Evolutionary conservation across 208 protist species (phyloP).

Genomic region (Tritrichomonas foetus): DNA sequence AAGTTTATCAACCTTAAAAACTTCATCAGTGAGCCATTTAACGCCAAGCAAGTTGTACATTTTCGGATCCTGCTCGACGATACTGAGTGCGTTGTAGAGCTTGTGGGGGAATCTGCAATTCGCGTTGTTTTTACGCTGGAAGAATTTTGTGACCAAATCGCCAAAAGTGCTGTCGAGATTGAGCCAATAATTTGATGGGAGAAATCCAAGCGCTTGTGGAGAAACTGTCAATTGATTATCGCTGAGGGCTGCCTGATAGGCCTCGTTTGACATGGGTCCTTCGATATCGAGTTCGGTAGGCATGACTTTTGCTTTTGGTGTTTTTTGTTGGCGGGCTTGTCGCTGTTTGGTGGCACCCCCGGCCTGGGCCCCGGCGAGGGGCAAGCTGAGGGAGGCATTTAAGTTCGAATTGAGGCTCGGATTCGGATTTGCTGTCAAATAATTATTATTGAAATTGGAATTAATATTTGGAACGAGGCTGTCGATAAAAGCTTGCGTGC

Average conservation of each 20-base stretch:
- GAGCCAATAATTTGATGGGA: not conserved
- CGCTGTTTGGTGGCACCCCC: too few relatives aligned
- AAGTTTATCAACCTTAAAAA: constrained; percentile 23
- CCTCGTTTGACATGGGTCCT: not conserved
- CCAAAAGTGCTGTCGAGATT: not conserved
- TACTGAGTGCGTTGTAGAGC: not conserved
- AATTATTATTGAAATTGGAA: too few relatives aligned
- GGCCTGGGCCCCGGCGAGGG: too few relatives aligned
- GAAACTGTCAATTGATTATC: not conserved
- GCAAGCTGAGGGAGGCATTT: too few relatives aligned
- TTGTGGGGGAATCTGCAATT: constrained; percentile 30
- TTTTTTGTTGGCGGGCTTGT: too few relatives aligned
- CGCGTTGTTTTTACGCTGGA: constrained; percentile 10
- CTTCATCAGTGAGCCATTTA: not conserved
- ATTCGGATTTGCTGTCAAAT: too few relatives aligned
- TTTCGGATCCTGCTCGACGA: not conserved
- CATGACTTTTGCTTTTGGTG: not conserved
- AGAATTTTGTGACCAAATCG: not conserved
- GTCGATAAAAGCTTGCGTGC: too few relatives aligned
- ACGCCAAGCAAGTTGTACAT: not conserved
- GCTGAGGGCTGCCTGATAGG: not conserved
- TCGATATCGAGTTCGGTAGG: not conserved
- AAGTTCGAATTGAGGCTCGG: too few relatives aligned
- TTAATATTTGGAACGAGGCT: too few relatives aligned
- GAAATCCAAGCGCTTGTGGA: not conserved